Percentiles rank a stretch among this genome's conserved stretches.
Evolutionary conservation across 306 rosid genomes (phyloP).

Genomic region (Cyclanthera cordifolia): DNA sequence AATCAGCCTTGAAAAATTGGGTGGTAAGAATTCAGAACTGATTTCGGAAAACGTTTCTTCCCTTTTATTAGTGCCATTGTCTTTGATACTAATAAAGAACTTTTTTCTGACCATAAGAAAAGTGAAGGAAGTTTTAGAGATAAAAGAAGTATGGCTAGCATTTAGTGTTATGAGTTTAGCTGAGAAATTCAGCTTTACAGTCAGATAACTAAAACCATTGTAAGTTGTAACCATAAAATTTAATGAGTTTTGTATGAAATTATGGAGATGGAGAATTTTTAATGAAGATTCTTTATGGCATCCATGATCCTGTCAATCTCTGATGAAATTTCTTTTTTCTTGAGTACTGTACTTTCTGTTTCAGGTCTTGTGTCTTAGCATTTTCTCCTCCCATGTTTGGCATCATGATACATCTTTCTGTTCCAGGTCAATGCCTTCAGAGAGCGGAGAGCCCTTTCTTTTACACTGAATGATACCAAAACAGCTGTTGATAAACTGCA

Average conservation of each 20-base stretch:
- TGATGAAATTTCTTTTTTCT: not conserved
- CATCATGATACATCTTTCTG: slow-evolving; percentile 8
- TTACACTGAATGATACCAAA: slow-evolving; percentile 87
- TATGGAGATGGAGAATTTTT: too few species aligned
- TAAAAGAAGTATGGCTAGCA: not conserved
- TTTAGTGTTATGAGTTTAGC: not conserved
- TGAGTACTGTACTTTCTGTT: not conserved
- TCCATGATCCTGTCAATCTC: not conserved
- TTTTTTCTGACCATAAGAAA: too few species aligned
- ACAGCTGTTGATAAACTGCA: slow-evolving; percentile 88
- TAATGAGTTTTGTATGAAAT: not conserved
- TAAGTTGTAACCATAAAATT: not conserved
- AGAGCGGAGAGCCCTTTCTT: slow-evolving; percentile 88
- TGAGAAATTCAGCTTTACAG: not conserved
- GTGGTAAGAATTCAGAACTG: slow-evolving; percentile 45
- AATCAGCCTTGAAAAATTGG: slow-evolving; percentile 71
- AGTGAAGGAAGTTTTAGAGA: not conserved
- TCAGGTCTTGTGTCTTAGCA: not conserved
- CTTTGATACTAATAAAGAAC: too few species aligned
- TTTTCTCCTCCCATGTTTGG: not conserved
- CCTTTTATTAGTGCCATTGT: not conserved
- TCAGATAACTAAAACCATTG: not conserved
- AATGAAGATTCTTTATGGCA: too few species aligned
- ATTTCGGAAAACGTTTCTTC: not conserved
- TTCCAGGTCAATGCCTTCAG: slow-evolving; percentile 76